A percentile compares a stretch with the other conserved stretches of the same genome.
Conservation (phyloP, 2,329 filamentous ascomycete species). For the Xylariaceae sp. region DNA sequence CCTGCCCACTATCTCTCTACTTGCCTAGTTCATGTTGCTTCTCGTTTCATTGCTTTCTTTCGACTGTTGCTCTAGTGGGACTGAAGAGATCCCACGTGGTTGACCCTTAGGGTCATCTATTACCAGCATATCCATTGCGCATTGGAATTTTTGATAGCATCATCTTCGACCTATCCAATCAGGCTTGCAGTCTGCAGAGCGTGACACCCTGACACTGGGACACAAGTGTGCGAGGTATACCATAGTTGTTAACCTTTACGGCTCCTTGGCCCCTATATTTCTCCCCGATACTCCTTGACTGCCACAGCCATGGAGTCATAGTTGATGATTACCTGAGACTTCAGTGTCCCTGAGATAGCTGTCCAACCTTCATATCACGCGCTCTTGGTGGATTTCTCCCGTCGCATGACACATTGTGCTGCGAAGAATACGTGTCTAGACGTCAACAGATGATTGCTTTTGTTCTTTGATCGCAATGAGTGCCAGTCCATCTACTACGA, state of each 20-base stretch:
- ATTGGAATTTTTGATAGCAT: too few relatives aligned
- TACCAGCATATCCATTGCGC: too few relatives aligned
- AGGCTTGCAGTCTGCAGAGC: neutral
- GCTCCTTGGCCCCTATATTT: slow-evolving; percentile 8
- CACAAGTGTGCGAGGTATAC: neutral
- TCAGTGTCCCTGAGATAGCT: neutral
- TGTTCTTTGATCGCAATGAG: neutral
- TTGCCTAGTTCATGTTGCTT: neutral
- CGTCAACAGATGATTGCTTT: neutral
- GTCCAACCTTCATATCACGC: slow-evolving; percentile 1
- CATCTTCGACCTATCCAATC: too few relatives aligned
- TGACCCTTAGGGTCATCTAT: too few relatives aligned
- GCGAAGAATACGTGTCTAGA: slow-evolving; percentile 5
- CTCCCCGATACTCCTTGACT: slow-evolving; percentile 2
- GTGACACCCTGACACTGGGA: neutral
- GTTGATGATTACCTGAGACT: too few relatives aligned
- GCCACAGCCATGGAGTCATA: neutral
- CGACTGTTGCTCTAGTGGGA: neutral
- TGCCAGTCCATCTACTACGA: neutral
- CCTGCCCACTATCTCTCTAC: too few relatives aligned
- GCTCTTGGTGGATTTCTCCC: slow-evolving; percentile 6
- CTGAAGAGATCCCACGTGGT: neutral
- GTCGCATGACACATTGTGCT: neutral
- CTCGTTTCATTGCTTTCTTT: neutral
- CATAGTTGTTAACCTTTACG: slow-evolving; percentile 1